Evolutionary conservation across 257 asterid species (phyloP).

Genomic region (Gentiana straminea): DNA sequence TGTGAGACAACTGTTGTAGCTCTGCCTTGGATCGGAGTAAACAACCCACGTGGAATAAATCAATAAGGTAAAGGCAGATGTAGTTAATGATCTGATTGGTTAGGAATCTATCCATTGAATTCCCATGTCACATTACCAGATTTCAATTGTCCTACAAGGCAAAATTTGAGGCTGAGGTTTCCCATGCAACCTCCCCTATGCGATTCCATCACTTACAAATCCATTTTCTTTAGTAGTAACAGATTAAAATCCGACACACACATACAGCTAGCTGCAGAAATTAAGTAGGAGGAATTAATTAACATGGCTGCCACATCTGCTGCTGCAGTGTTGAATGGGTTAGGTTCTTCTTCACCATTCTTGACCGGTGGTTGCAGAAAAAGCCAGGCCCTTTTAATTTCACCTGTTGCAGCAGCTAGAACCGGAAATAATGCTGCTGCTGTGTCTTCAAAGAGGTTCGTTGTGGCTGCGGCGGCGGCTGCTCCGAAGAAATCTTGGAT

Average conservation of each 20-base stretch:
- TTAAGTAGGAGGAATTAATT: neutral
- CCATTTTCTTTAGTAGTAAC: slow-evolving; percentile 8
- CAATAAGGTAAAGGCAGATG: slow-evolving; percentile 21
- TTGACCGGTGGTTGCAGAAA: slow-evolving; percentile 57
- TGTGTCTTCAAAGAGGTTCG: slow-evolving; percentile 39
- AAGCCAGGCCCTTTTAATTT: slow-evolving; percentile 44
- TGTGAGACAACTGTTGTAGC: too few species aligned
- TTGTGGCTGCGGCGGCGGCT: slow-evolving; percentile 64
- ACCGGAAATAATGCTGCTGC: slow-evolving; percentile 15
- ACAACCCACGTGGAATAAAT: slow-evolving; percentile 26
- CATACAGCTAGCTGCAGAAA: slow-evolving; percentile 1
- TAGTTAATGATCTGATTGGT: slow-evolving; percentile 37
- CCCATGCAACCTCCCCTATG: slow-evolving; percentile 13
- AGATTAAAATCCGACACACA: slow-evolving; percentile 1
- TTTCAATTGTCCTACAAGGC: slow-evolving; percentile 62
- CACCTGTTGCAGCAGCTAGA: slow-evolving; percentile 39
- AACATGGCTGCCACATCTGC: slow-evolving; percentile 89
- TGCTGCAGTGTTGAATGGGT: slow-evolving; percentile 59
- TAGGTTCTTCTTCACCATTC: slow-evolving; percentile 48
- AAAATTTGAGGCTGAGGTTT: neutral
- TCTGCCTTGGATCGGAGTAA: neutral
- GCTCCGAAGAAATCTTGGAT: slow-evolving; percentile 85
- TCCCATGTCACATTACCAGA: slow-evolving; percentile 18
- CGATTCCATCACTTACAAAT: slow-evolving; percentile 5
- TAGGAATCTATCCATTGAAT: slow-evolving; percentile 34